Base-by-base conservation (phyloP, 192 early-diverging fungal genomes). In the Coemansia sp. region DNA sequence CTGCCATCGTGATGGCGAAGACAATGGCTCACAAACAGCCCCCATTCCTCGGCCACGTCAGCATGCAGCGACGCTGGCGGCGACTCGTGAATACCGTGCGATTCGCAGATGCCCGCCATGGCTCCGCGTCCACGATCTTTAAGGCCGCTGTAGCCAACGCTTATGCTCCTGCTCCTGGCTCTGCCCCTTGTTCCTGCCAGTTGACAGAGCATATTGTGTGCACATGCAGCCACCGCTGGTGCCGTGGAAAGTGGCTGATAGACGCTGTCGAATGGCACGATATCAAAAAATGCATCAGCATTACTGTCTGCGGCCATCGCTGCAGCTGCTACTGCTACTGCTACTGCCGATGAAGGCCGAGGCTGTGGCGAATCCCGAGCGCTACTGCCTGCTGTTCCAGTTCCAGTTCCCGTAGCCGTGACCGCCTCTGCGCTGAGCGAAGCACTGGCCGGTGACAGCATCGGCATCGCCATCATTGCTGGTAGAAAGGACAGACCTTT, bases 121-220 rank as follows among this genome's bases (percentile, higher is more conserved):
- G 51, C 6, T 11, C 51, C 26, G 51, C 51, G 51, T 10, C 12
- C 19, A 26, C 8, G 51, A 7, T 54, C 51, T 3, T 54, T 54
- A 8, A 21, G 13, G 51, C 6, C 26, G 19, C 51, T n/a, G 8
- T 47, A 26, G 26, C 65, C 51, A 12, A 8, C 18, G 57, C 57
- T 51, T 5, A 22, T 40, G 54, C 49, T 65, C 36, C 59, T 64
- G 45, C 40, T 58, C 5, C 62, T 60, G 2, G 57, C 61, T n/a
- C 59, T 64, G 45, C 40, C 51, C 2, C 62, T 60, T 1, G 57
- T 61, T n/a, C 68, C 60, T 12, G 73, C 78, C 63, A 81, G 42
- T 4, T 74, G 78, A 45, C 78, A 72, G 32, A 81, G 73, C 78
- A 81, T 81, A 41, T 60, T 74, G 45, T 72, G 78, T 15, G 78